These are phyloP conservation scores for Candida insectalens DNA, from an alignment of 805 yeast genomes.

Conservation along the genomic window DNA sequence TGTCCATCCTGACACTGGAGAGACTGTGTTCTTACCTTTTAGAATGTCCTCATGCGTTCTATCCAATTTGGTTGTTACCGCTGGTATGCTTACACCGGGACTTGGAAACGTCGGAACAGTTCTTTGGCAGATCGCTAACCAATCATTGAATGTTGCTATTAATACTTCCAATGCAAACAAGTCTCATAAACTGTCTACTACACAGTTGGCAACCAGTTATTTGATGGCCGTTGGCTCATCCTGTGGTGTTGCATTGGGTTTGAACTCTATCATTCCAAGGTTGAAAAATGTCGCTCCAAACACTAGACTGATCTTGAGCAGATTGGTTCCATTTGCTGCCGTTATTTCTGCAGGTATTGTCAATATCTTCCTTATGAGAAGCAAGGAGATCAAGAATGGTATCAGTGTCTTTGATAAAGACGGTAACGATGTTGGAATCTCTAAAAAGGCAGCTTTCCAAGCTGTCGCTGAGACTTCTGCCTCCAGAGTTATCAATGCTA, in stretches of 20 bases:
- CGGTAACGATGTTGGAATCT: conserved; percentile 59
- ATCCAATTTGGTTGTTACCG: conserved; percentile 89
- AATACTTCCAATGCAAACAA: conserved; percentile 95
- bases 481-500: conserved; percentile 89
- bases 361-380: conserved; percentile 93
- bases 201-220: conserved; percentile 72
- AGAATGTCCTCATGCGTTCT: conserved; percentile 95
- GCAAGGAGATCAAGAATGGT: conserved; percentile 85
- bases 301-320: conserved; percentile 62
- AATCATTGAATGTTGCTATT: conserved; percentile 92
- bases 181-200: conserved; percentile 77
- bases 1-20: conserved; percentile 94
- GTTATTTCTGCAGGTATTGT: conserved; percentile 96
- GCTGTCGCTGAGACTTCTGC: conserved; percentile 98
- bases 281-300: conserved; percentile 59
- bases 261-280: conserved; percentile 84
- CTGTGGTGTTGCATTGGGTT: conserved; percentile 90
- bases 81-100: conserved; percentile 96
- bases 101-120: conserved; percentile 83
- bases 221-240: conserved; percentile 87
- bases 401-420: conserved; percentile 58
- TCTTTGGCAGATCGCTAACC: conserved; percentile 98
- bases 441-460: conserved; percentile 76
- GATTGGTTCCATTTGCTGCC: conserved; percentile 97
- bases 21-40: conserved; percentile 85